Evolutionary conservation across 2,329 filamentous ascomycete species (phyloP).

Genomic region (Trichoderma brevicompactum): DNA sequence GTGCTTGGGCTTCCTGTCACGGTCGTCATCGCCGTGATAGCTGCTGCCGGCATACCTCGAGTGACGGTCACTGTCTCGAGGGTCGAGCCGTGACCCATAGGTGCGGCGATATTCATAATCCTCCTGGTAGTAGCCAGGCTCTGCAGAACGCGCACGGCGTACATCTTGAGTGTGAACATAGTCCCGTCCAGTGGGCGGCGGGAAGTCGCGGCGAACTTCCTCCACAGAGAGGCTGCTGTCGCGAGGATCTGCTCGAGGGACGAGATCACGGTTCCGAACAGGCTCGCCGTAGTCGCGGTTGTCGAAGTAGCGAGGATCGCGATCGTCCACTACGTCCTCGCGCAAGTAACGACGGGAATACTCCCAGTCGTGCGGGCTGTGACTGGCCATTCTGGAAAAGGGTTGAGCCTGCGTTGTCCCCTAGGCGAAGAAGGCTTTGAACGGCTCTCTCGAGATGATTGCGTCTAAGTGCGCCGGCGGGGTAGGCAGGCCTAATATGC

Average conservation of each 20-base stretch:
- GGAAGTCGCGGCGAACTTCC: constrained; percentile 83
- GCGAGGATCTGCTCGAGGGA: constrained; percentile 56
- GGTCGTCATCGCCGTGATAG: constrained; percentile 62
- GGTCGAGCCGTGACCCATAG: constrained; percentile 53
- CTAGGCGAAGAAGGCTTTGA: not conserved
- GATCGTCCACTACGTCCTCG: constrained; percentile 57
- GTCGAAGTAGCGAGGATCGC: constrained; percentile 59
- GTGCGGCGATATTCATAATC: constrained; percentile 52
- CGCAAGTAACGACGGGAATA: constrained; percentile 55
- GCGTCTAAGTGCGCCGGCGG: constrained; percentile 25
- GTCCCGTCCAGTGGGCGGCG: constrained; percentile 64
- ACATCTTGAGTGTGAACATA: constrained; percentile 47
- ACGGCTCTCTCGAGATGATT: not conserved
- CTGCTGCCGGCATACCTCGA: constrained; percentile 51
- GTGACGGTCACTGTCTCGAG: constrained; percentile 46
- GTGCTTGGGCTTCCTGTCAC: constrained; percentile 47
- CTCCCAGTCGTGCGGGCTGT: constrained; percentile 60
- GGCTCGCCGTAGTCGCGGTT: constrained; percentile 47
- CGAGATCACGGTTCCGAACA: constrained; percentile 55
- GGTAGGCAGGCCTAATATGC: constrained; percentile 24
- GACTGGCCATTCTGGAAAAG: constrained; percentile 46
- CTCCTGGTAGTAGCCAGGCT: constrained; percentile 62
- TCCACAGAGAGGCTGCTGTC: constrained; percentile 78
- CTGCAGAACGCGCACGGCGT: constrained; percentile 67
- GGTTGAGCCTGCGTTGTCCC: constrained; percentile 7